These are phyloP conservation scores for Graphilbum sp. DNA, from an alignment of 2,329 filamentous ascomycete species.

Conservation along the genomic window DNA sequence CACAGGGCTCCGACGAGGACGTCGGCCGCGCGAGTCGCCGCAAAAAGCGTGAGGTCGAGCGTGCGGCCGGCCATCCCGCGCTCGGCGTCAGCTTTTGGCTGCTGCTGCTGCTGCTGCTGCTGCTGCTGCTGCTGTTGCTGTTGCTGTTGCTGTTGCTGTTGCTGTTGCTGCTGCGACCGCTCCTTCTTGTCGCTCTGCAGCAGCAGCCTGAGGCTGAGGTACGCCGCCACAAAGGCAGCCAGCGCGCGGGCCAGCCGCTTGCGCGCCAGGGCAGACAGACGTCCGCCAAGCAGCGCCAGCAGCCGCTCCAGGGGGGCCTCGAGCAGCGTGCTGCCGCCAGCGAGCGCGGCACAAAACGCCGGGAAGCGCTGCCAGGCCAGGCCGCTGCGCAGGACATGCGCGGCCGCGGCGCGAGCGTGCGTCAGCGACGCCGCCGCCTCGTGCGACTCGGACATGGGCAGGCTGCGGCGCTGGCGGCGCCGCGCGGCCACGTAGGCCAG, in stretches of 20 bases:
- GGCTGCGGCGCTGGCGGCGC: conserved; percentile 16
- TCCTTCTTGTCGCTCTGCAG: conserved; percentile 17
- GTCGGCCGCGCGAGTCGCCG: conserved; percentile 55
- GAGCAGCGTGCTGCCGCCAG: conserved; percentile 44
- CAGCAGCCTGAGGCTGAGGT: conserved; percentile 38
- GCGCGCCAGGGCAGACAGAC: conserved; percentile 13
- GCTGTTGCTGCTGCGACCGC: background rate
- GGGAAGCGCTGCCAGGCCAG: conserved; percentile 41
- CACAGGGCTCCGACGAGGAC: conserved; percentile 51
- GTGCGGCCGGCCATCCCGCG: conserved; percentile 46
- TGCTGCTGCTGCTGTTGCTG: conserved; percentile 4
- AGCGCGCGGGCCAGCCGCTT: conserved; percentile 38
- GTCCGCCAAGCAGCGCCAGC: conserved; percentile 11
- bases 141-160: background rate
- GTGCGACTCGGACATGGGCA: conserved; percentile 15
- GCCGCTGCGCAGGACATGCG: conserved; percentile 30
- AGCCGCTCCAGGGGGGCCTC: conserved; percentile 20
- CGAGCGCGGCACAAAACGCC: conserved; percentile 43
- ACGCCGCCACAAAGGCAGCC: conserved; percentile 40
- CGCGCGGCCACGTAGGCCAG: conserved; percentile 29
- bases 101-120: conserved; percentile 13
- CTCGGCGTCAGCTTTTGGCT: too few relatives aligned
- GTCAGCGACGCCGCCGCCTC: conserved; percentile 1
- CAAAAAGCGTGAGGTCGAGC: conserved; percentile 70
- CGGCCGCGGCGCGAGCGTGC: conserved; percentile 13